These are phyloP conservation scores for Botrytis fragariae DNA, from an alignment of 2,329 filamentous ascomycete species.

Conservation along the genomic window DNA sequence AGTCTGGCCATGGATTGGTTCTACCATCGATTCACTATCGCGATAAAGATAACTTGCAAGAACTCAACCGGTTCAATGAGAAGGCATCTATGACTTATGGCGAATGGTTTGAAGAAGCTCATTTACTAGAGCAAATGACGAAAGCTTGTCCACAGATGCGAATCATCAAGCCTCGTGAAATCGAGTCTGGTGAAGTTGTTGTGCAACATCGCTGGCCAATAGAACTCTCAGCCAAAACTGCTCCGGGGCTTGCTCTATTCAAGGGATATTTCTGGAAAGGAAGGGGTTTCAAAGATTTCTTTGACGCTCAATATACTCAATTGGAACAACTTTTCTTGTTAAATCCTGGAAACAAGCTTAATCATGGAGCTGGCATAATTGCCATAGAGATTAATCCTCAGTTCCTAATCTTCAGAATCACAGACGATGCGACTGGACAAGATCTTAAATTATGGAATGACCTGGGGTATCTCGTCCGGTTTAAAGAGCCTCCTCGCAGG, in stretches of 20 bases:
- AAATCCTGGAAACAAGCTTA: conserved; percentile 19
- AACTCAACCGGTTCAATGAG: conserved; percentile 39
- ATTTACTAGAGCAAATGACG: conserved; percentile 33
- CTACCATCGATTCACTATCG: conserved; percentile 40
- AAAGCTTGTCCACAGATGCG: conserved; percentile 39
- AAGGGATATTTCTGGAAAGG: conserved; percentile 16
- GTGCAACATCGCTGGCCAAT: conserved; percentile 34
- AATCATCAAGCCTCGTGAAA: conserved; percentile 35
- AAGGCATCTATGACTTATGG: conserved; percentile 39
- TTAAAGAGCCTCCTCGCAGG: conserved; percentile 34
- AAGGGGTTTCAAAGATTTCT: conserved; percentile 34
- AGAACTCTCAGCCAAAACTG: conserved; percentile 25
- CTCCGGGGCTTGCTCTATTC: conserved; percentile 33
- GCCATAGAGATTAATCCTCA: conserved; percentile 36
- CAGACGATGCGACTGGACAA: conserved; percentile 40
- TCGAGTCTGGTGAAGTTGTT: conserved; percentile 23
- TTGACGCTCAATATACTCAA: conserved; percentile 26
- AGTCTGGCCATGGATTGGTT: conserved; percentile 36
- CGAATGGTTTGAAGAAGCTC: conserved; percentile 39
- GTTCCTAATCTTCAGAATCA: conserved; percentile 41
- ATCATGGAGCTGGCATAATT: conserved; percentile 35
- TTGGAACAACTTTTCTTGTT: conserved; percentile 21
- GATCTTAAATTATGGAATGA: conserved; percentile 41
- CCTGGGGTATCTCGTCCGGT: conserved; percentile 37
- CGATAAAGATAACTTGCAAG: conserved; percentile 34